Evolutionary conservation across 441 rosid genomes (phyloP).

Genomic region (Sinapis alba): DNA sequence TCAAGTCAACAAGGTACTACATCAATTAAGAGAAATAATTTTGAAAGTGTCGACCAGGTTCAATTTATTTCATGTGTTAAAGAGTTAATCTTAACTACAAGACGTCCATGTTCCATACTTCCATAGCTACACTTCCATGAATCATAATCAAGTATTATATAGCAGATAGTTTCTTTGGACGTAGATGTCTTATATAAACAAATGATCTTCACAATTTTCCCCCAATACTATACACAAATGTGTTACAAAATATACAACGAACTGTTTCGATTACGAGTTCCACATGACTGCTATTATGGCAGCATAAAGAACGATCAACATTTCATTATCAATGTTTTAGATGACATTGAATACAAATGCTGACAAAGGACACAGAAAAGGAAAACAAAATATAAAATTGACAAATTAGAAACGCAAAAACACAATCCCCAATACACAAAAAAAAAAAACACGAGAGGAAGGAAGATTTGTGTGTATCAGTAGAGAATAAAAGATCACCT

Average conservation of each 20-base stretch:
- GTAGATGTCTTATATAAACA: neutral
- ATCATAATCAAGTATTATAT: neutral
- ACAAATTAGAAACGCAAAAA: conserved; percentile 8
- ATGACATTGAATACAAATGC: conserved; percentile 25
- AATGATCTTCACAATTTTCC: neutral
- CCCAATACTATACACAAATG: neutral
- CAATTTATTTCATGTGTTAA: neutral
- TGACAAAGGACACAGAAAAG: conserved; percentile 10
- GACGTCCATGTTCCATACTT: neutral
- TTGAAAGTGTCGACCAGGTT: neutral
- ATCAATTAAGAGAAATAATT: no score
- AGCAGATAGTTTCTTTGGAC: neutral
- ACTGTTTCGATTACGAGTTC: neutral
- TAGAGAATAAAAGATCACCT: conserved; percentile 22
- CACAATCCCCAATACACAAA: conserved; percentile 30
- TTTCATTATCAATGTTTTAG: conserved; percentile 23
- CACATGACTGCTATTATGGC: no score
- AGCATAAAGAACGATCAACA: conserved; percentile 18
- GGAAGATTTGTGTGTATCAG: conserved; percentile 29
- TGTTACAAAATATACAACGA: conserved; percentile 11
- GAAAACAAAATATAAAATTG: conserved; percentile 7
- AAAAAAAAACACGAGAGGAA: conserved; percentile 21
- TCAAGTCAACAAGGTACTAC: no score
- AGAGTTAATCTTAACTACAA: neutral
- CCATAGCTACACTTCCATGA: neutral